phyloP scores from a whole-genome alignment of 2,329 filamentous ascomycete species.

The Erysiphe neolycopersici region DNA sequence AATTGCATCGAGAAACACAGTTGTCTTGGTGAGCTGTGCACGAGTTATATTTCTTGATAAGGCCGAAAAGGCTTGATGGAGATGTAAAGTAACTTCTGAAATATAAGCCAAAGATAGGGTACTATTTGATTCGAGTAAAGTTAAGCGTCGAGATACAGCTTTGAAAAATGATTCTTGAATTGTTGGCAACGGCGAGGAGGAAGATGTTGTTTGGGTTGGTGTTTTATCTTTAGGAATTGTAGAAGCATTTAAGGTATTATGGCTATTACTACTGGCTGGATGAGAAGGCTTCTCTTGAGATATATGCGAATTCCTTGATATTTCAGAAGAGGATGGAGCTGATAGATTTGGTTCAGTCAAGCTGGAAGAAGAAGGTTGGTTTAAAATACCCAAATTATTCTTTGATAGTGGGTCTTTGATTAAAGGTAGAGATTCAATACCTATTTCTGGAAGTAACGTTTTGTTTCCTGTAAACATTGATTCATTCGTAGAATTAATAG shows the following conservation, averaged over 20 bases:
- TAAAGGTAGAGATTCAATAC: background rate
- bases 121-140: constrained; percentile 74
- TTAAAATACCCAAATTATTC: background rate
- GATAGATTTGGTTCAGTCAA: background rate
- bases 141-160: constrained; percentile 73
- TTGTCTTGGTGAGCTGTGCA: constrained; percentile 60
- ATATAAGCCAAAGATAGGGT: constrained; percentile 88
- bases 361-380: background rate
- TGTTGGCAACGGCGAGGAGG: constrained; percentile 37
- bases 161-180: constrained; percentile 98
- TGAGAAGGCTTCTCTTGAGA: constrained; percentile 1
- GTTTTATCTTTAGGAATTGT: constrained; percentile 8
- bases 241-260: background rate
- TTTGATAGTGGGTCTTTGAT: background rate
- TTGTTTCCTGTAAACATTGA: background rate
- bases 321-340: background rate
- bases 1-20: constrained; percentile 55
- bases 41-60: constrained; percentile 41
- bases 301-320: constrained; percentile 2
- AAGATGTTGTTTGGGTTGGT: constrained; percentile 16
- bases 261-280: constrained; percentile 5
- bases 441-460: background rate
- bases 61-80: constrained; percentile 57
- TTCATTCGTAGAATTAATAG: background rate
- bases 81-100: constrained; percentile 75